Conservation (phyloP, 1,139 yeast species). For the Blastobotrys buckinghamii region DNA sequence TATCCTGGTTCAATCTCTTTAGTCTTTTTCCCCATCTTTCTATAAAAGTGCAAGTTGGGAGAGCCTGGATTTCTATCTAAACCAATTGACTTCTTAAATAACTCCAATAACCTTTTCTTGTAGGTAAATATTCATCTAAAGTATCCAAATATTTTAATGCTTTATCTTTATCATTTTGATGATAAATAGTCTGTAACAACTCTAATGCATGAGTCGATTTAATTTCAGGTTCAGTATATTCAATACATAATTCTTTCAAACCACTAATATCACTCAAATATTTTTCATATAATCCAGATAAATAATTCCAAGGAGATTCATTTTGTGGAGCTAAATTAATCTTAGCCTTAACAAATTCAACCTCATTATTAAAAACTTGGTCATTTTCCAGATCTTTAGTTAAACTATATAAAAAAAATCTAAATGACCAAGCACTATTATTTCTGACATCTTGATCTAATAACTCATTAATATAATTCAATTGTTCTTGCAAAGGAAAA, state of each 20-base stretch:
- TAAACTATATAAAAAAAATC: slow-evolving; percentile 49
- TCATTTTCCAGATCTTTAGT: slow-evolving; percentile 17
- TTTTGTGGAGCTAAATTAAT: slow-evolving; percentile 70
- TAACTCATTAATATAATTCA: slow-evolving; percentile 45
- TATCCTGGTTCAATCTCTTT: too few species aligned
- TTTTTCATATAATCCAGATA: slow-evolving; percentile 52
- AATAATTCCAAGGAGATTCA: slow-evolving; percentile 83
- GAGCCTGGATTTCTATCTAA: too few species aligned
- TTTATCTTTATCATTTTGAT: slow-evolving; percentile 28
- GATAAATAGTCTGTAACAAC: slow-evolving; percentile 48
- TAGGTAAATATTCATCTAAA: slow-evolving; percentile 57
- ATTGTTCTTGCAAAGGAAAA: slow-evolving; percentile 38
- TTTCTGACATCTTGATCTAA: slow-evolving; percentile 66
- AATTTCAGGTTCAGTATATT: slow-evolving; percentile 36
- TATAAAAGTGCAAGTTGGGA: too few species aligned
- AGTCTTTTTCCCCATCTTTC: too few species aligned
- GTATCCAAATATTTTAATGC: slow-evolving; percentile 44
- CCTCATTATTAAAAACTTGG: slow-evolving; percentile 35
- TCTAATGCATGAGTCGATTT: slow-evolving; percentile 66
- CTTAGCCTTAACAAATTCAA: slow-evolving; percentile 41
- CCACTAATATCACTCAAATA: slow-evolving; percentile 28
- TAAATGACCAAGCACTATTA: slow-evolving; percentile 92
- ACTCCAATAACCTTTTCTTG: slow-evolving; percentile 63
- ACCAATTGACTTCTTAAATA: slow-evolving; percentile 15
- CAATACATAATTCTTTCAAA: slow-evolving; percentile 42